Evolutionary conservation across 2,329 filamentous ascomycete genomes (phyloP).

Genomic region (Helotiales sp.): DNA sequence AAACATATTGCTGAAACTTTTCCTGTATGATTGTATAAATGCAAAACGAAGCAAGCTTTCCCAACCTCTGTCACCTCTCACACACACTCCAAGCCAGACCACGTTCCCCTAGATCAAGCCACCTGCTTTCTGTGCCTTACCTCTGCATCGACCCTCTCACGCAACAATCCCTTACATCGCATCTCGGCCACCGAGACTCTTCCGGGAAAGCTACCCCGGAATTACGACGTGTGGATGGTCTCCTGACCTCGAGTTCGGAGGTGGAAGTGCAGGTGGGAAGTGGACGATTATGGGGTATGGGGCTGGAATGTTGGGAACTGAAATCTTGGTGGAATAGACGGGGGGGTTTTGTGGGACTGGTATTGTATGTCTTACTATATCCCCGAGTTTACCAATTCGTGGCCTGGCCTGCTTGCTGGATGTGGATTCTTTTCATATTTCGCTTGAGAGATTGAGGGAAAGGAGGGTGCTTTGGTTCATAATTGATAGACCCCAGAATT

Average conservation of each 20-base stretch:
- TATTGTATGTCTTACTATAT: too few species aligned
- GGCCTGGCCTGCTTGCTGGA: too few species aligned
- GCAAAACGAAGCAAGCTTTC: not conserved
- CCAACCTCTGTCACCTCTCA: not conserved
- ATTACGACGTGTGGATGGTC: not conserved
- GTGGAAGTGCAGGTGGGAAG: not conserved
- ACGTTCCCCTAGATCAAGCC: slow-evolving; percentile 1
- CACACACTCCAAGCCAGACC: not conserved
- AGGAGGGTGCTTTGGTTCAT: too few species aligned
- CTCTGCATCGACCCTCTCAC: not conserved
- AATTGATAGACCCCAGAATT: too few species aligned
- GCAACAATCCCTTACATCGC: not conserved
- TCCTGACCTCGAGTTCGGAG: too few species aligned
- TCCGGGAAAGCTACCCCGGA: slow-evolving; percentile 8
- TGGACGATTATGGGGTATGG: too few species aligned
- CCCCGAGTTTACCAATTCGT: too few species aligned
- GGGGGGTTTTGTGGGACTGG: too few species aligned
- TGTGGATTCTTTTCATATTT: too few species aligned
- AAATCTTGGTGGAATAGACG: too few species aligned
- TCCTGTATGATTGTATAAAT: not conserved
- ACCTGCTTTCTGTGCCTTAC: not conserved
- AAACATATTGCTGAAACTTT: not conserved
- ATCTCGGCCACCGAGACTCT: not conserved
- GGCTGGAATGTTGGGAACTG: too few species aligned
- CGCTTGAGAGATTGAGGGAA: too few species aligned